A percentile compares a stretch with the other conserved stretches of the same genome.
Evolutionary conservation across 148 eudicot genomes (phyloP).

Genomic region (Heliamphora exappendiculata): DNA sequence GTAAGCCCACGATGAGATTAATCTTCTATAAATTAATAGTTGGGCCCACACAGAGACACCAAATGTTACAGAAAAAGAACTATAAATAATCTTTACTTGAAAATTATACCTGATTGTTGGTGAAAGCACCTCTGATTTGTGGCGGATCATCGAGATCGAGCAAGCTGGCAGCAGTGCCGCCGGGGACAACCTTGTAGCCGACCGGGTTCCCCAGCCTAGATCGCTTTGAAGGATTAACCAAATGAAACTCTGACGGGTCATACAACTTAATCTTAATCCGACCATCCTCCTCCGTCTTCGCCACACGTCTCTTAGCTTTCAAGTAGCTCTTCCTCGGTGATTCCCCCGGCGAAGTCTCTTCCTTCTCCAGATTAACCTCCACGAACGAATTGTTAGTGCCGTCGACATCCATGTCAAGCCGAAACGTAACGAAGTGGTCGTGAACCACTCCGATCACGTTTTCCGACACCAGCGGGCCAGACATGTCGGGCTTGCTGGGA

Average conservation of each 20-base stretch:
- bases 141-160: constrained; percentile 89
- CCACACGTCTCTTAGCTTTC: constrained; percentile 56
- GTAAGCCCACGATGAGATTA: too few species aligned
- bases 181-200: constrained; percentile 88
- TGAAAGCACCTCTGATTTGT: constrained; percentile 73
- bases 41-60: too few species aligned
- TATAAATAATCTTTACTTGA: neutral
- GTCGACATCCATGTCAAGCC: constrained; percentile 91
- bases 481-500: constrained; percentile 10
- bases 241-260: constrained; percentile 73
- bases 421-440: constrained; percentile 79
- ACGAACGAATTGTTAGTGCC: constrained; percentile 77
- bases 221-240: constrained; percentile 63
- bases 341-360: constrained; percentile 40
- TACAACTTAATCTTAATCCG: constrained; percentile 82
- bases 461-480: constrained; percentile 51
- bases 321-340: constrained; percentile 82
- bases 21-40: too few species aligned
- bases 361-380: constrained; percentile 60
- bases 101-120: constrained; percentile 52
- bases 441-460: constrained; percentile 84
- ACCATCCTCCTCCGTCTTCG: constrained; percentile 88
- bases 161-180: constrained; percentile 80
- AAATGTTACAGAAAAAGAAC: neutral
- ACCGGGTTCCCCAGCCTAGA: constrained; percentile 84